Evolutionary conservation across 306 rosid species (phyloP), one percentile per base, ranked within the genome.

Genomic region (Carpinus fangiana): DNA sequence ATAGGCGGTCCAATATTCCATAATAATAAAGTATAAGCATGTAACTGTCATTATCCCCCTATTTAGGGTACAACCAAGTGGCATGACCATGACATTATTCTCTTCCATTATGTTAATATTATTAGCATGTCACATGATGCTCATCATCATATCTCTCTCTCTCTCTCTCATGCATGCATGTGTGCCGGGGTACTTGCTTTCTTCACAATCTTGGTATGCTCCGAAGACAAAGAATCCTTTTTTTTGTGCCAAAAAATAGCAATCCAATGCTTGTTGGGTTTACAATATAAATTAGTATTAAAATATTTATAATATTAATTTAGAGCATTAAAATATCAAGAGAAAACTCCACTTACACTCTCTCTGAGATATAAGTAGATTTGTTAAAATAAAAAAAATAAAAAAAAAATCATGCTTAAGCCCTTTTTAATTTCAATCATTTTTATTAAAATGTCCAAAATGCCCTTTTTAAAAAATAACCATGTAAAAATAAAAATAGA

Each of bases 151-250:
- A 28, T 36, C n/a, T 45, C 8, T 64, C 70, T 60, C 38, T 36
- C n/a, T 45, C 8, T 64, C 70, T 60, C 38, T 26, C 12, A 31
- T 43, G 28, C 60, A 54, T 7, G 8, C 34, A 18, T 31, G 45
- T 14, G 45, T 64, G 12, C 12, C 4, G 34, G 34, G 2, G 2
- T 31, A 31, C 34, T 65, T 65, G 71, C 71, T 65, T 65, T 36
- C 71, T 65, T 38, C 12, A 65, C 72, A 67, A 67, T 67, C 72
- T 67, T 67, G 14, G 72, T 18, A 9, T 41, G 72, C 18, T 67
- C 51, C 12, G n/a, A 14, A 67, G 51, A 45, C 28, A 41, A n/a
- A 41, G 21, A 67, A 38, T 67, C 12, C 23, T 67, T 67, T 41
- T 23, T 23, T 67, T 8, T 67, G 50, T 51, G 48, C 5, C 8